phyloP scores from a whole-genome alignment of 495 filamentous ascomycete species.

The Entonaema liquescens region DNA sequence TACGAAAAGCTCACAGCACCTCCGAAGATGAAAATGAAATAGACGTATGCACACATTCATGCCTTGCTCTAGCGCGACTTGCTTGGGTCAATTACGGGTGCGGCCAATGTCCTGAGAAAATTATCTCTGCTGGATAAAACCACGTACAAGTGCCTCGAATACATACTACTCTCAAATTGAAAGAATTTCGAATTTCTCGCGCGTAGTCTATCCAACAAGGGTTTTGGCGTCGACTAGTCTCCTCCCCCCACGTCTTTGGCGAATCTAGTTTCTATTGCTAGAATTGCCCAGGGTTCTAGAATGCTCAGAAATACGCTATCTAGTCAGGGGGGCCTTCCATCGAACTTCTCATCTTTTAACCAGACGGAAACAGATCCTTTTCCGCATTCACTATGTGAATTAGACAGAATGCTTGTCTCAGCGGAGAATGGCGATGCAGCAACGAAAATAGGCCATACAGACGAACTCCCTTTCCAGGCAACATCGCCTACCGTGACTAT shows the following conservation, averaged over 20 bases:
- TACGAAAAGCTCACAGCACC: conserved; percentile 14
- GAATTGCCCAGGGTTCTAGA: conserved; percentile 38
- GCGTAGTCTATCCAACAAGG: conserved; percentile 23
- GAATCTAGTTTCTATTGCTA: conserved; percentile 28
- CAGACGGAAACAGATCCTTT: conserved; percentile 10
- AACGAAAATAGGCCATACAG: conserved; percentile 14
- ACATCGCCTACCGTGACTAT: conserved; percentile 20
- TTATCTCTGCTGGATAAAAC: conserved; percentile 7
- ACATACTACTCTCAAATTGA: conserved; percentile 20
- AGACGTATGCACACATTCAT: conserved; percentile 3
- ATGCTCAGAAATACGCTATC: conserved; percentile 26
- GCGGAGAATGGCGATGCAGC: conserved; percentile 25
- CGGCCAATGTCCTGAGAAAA: conserved; percentile 11
- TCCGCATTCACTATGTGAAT: conserved; percentile 18
- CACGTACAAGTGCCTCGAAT: conserved; percentile 21
- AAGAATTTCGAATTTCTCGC: conserved; percentile 27
- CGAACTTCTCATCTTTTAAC: conserved; percentile 25
- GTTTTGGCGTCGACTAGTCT: conserved; percentile 21
- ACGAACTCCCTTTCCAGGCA: not conserved
- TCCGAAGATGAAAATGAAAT: conserved; percentile 19
- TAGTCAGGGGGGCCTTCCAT: conserved; percentile 21
- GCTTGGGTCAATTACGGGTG: conserved; percentile 11
- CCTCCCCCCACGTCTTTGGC: conserved; percentile 41
- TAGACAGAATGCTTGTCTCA: conserved; percentile 10
- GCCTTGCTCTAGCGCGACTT: not conserved